Evolutionary conservation across 352 stramenopile species (phyloP).

Genomic region (Hyaloperonospora brassicae): DNA sequence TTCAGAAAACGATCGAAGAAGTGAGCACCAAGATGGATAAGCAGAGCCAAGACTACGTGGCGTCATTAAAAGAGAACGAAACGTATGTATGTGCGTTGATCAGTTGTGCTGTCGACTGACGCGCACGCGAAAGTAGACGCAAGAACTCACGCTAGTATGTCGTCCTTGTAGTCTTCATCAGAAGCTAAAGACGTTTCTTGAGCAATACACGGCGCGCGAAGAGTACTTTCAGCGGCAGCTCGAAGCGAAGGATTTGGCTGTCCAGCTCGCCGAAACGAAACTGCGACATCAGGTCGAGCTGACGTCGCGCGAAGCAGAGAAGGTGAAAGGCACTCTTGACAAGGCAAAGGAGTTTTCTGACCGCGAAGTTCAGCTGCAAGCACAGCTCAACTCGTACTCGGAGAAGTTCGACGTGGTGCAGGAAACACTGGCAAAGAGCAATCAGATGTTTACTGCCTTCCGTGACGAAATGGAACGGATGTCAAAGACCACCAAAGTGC

Average conservation of each 20-base stretch:
- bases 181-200: conserved; percentile 76
- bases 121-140: background rate
- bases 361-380: conserved; percentile 62
- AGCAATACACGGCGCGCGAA: conserved; percentile 71
- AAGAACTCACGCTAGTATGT: background rate
- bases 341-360: conserved; percentile 79
- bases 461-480: conserved; percentile 86
- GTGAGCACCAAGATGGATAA: conserved; percentile 86
- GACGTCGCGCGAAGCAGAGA: conserved; percentile 57
- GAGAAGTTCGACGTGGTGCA: conserved; percentile 83
- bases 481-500: conserved; percentile 78
- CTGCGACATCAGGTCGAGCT: conserved; percentile 72
- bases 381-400: conserved; percentile 73
- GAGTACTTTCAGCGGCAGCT: conserved; percentile 81
- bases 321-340: conserved; percentile 67
- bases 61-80: conserved; percentile 80
- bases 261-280: conserved; percentile 77
- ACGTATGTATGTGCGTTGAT: conserved; percentile 26
- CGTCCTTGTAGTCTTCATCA: conserved; percentile 49
- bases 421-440: conserved; percentile 80
- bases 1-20: conserved; percentile 84
- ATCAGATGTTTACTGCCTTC: conserved; percentile 80
- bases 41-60: conserved; percentile 76
- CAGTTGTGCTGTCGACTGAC: background rate
- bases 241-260: conserved; percentile 71